phyloP scores from a whole-genome alignment of 768 basidiomycete genomes.

The Tulasnella sp. region DNA sequence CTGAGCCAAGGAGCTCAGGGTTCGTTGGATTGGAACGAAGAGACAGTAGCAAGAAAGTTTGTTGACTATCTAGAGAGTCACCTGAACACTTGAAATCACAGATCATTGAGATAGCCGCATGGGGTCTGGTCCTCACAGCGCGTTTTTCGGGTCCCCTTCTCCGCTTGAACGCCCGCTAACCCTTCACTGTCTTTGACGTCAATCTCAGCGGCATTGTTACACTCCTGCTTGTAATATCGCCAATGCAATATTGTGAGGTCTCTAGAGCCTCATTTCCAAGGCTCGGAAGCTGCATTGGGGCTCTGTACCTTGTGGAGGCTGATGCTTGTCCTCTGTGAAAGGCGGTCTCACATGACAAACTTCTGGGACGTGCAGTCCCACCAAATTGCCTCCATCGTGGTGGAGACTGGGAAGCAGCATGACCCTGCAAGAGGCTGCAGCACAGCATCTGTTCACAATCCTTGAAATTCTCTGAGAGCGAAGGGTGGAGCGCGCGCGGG shows the following conservation, averaged over 20 bases:
- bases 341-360: not conserved
- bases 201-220: not conserved
- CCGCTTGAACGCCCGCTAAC: not conserved
- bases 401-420: not conserved
- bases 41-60: conserved; percentile 67
- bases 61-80: conserved; percentile 63
- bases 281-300: not conserved
- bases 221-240: not conserved
- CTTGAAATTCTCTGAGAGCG: not conserved
- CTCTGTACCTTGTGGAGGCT: not conserved
- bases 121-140: not conserved
- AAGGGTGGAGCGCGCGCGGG: not conserved
- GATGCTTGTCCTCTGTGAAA: not conserved
- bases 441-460: not conserved
- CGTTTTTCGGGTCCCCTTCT: not conserved
- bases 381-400: not conserved
- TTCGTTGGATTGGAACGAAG: conserved; percentile 69
- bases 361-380: not conserved
- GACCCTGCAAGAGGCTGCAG: not conserved
- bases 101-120: not conserved
- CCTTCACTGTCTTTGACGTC: not conserved
- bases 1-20: conserved; percentile 78
- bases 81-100: conserved; percentile 20
- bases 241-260: not conserved
- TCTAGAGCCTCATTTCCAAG: not conserved